A percentile compares a stretch with the other conserved stretches of the same genome.
phyloP scores from a whole-genome alignment of 495 filamentous ascomycete genomes.

The Aspergillus ostianus region DNA sequence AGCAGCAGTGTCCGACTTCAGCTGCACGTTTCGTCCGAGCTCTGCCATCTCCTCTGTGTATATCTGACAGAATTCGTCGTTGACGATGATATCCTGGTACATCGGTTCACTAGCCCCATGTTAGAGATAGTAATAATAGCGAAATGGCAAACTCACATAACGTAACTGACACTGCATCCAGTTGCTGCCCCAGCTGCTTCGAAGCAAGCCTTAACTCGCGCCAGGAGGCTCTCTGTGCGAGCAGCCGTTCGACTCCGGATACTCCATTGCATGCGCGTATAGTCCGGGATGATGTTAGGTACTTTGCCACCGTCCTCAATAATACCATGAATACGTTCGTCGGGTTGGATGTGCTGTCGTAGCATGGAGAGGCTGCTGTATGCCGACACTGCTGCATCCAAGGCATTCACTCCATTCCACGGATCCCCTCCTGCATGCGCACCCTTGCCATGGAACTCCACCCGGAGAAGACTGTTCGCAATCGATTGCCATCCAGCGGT shows the following conservation, averaged over 20 bases:
- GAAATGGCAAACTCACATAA: background rate
- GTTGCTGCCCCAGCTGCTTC: slow-evolving; percentile 48
- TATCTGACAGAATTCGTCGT: background rate
- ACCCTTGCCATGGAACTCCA: slow-evolving; percentile 9
- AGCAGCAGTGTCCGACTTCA: background rate
- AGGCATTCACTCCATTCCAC: slow-evolving; percentile 57
- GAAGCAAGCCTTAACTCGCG: slow-evolving; percentile 42
- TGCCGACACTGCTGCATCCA: slow-evolving; percentile 52
- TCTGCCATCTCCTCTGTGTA: background rate
- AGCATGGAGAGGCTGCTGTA: slow-evolving; percentile 54
- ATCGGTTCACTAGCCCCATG: background rate
- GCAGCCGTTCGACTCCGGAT: slow-evolving; percentile 39
- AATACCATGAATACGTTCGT: slow-evolving; percentile 49
- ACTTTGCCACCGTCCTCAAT: slow-evolving; percentile 49
- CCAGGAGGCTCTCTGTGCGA: slow-evolving; percentile 32
- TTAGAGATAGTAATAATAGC: background rate
- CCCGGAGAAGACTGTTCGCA: background rate
- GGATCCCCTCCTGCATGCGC: slow-evolving; percentile 53
- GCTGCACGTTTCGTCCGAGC: background rate
- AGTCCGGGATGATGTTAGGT: slow-evolving; percentile 55
- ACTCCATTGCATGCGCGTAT: slow-evolving; percentile 39
- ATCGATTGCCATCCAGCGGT: background rate
- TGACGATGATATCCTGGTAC: background rate
- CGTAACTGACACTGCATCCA: slow-evolving; percentile 28
- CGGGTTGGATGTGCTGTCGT: slow-evolving; percentile 55